Evolutionary conservation across 805 yeast genomes (phyloP).

Genomic region (Kodamaea lidongshanica): DNA sequence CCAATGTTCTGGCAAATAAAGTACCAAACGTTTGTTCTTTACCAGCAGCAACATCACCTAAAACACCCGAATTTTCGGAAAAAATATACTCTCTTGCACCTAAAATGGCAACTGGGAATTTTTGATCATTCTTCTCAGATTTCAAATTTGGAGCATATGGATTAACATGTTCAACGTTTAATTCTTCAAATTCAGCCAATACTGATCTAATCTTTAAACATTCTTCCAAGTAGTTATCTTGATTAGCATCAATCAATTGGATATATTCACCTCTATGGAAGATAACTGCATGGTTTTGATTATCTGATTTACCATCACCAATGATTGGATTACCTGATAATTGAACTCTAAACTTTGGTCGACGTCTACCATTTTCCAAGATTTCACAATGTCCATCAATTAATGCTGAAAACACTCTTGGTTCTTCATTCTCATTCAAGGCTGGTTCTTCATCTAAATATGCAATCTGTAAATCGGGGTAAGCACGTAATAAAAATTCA

Average conservation of each 20-base stretch:
- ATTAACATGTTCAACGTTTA: slow-evolving; percentile 67
- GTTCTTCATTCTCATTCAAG: slow-evolving; percentile 60
- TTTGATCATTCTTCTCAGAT: slow-evolving; percentile 41
- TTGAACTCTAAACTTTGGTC: slow-evolving; percentile 71
- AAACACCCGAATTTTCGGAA: slow-evolving; percentile 78
- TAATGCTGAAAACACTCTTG: slow-evolving; percentile 67
- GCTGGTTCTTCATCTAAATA: slow-evolving; percentile 92
- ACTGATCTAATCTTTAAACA: slow-evolving; percentile 78
- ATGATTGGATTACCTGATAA: slow-evolving; percentile 79
- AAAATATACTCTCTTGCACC: slow-evolving; percentile 86
- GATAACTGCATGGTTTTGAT: slow-evolving; percentile 74
- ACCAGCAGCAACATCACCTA: slow-evolving; percentile 89
- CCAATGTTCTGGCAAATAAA: slow-evolving; percentile 72
- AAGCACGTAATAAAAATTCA: slow-evolving; percentile 73
- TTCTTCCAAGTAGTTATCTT: slow-evolving; percentile 80
- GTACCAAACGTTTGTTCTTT: slow-evolving; percentile 89
- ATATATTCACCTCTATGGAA: slow-evolving; percentile 82
- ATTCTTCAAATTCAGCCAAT: slow-evolving; percentile 77
- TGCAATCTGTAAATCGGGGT: slow-evolving; percentile 84
- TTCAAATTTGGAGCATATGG: slow-evolving; percentile 74
- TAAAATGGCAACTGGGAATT: slow-evolving; percentile 72
- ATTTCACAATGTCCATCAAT: slow-evolving; percentile 77
- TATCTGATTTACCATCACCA: slow-evolving; percentile 87
- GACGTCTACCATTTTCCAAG: slow-evolving; percentile 51
- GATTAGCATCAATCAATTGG: slow-evolving; percentile 81